Base-by-base conservation (phyloP, 2,329 filamentous ascomycete genomes). In the Ilyonectria robusta region DNA sequence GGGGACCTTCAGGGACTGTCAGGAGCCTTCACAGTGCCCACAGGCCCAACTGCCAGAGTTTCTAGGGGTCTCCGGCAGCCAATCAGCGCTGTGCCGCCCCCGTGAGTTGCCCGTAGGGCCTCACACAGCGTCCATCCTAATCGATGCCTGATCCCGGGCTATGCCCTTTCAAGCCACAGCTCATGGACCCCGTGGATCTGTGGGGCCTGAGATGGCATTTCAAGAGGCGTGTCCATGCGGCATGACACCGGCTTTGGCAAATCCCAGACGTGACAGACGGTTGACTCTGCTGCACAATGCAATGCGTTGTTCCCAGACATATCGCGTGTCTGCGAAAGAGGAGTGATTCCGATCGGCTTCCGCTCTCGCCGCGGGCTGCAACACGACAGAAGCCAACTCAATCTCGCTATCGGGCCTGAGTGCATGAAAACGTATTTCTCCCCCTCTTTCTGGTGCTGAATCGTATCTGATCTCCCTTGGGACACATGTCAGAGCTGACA, bases 61-160 rank as follows among this genome's bases (percentile, higher is more conserved):
- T 50, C 37, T 29, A 60, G 48, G 60, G 42, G 47, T 10, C 23
- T 40, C 42, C 11, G 21, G 57, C 40, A 63, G 48, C 66, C 71
- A 72, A 70, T 72, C 68, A 66, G 10, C 11, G 37, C 29, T 19
- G n/a, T 48, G 44, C 46, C 40, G 58, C 57, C 19, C 23, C 46
- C 48, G 40, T 44, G 50, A 56, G 48, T 40, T 29, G 19, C 35
- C 56, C n/a, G 40, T 55, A 48, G 59, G 63, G 59, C 47, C 62
- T 61, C 56, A 21, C 35, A 31, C 56, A 51, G 19, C 42, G 40
- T 55, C 48, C 51, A 33, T 53, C 46, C 54, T 31, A 40, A 56
- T 70, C 63, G 68, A 64, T 70, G 68, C 68, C 68, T 68, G 68
- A 70, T 61, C 55, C 66, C 63, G 37, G 65, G 47, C 44, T 65